These are phyloP conservation scores for Paracoccidioides lutzii DNA, from an alignment of 2,329 filamentous ascomycete species.

Conservation along the genomic window DNA sequence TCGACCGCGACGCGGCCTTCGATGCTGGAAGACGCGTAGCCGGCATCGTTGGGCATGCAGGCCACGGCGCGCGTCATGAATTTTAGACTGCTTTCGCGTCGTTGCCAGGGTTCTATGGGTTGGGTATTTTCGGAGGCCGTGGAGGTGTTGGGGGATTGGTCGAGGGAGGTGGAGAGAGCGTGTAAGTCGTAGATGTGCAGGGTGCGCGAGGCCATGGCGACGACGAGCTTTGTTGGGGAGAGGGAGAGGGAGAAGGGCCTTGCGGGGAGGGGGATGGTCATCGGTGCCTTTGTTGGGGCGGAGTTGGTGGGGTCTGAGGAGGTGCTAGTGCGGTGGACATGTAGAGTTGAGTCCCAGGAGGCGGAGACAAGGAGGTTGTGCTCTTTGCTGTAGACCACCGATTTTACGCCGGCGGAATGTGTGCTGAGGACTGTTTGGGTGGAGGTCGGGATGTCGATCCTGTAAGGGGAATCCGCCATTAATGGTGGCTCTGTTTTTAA, in stretches of 20 bases:
- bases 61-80: slow-evolving; percentile 89
- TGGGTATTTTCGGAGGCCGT: slow-evolving; percentile 21
- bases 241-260: slow-evolving; percentile 78
- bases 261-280: slow-evolving; percentile 58
- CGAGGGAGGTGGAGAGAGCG: slow-evolving; percentile 44
- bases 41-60: slow-evolving; percentile 92
- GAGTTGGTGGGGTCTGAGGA: slow-evolving; percentile 14
- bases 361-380: slow-evolving; percentile 73
- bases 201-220: slow-evolving; percentile 89
- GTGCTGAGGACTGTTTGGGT: slow-evolving; percentile 63
- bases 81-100: slow-evolving; percentile 84
- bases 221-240: slow-evolving; percentile 75
- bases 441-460: slow-evolving; percentile 59
- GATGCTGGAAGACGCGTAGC: slow-evolving; percentile 84
- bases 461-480: slow-evolving; percentile 14
- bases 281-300: slow-evolving; percentile 29
- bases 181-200: slow-evolving; percentile 88
- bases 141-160: slow-evolving; percentile 33
- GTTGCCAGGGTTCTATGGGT: slow-evolving; percentile 71
- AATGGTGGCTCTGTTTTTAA: too few relatives aligned
- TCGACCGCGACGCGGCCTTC: slow-evolving; percentile 94
- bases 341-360: slow-evolving; percentile 86
- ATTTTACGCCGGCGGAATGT: slow-evolving; percentile 68
- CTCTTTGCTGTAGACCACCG: slow-evolving; percentile 65
- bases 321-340: slow-evolving; percentile 58